Evolutionary conservation across 2,329 filamentous ascomycete species (phyloP), one percentile per base, ranked within the genome.

Genomic region (Hymenoscyphus albidus): DNA sequence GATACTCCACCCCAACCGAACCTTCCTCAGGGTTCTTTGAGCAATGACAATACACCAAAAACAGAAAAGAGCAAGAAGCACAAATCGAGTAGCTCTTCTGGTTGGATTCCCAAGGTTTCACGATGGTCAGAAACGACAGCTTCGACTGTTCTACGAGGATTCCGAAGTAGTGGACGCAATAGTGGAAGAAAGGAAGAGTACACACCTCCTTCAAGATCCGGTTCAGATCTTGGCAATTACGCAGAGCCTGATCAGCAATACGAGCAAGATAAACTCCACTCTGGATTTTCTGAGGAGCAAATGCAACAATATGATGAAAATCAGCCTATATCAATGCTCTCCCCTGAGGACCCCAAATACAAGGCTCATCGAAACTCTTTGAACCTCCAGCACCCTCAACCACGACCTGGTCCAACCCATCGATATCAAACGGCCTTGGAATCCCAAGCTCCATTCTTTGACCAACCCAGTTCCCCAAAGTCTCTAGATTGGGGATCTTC

Each of bases 111-210:
- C 31, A 97, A 96, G 80, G 93, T 97, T 68, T 98, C 95, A 5
- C 87, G 95, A 55, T 99, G 95, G 95, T 98, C 94, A 0, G 95
- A 96, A 79, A 98, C 94, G 1, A 99, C 95, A 0, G 86, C 93
- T 3, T 97, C 93, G 0, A 96, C 92, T 66, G 87, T 93, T 55
- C 88, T 91, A 56, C 89, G 90, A 70, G 90, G 89, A 51, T 90
- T 93, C 76, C 86, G 89, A 51, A 86, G 85, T 72, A 91, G 87
- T 71, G 82, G 81, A 56, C 81, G 82, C 58, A 80, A 78, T 27
- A 81, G 81, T 74, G 81, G 81, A 78, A 88, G 80, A 78, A 87
- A 81, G 76, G 88, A 80, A 78, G 88, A 77, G 83, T 83, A 69
- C 76, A 85, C 74, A 77, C 77, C 81, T 2, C 80, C 80, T n/a